Conservation (phyloP, 805 yeast genomes). For the Wickerhamomyces sydowiorum region DNA sequence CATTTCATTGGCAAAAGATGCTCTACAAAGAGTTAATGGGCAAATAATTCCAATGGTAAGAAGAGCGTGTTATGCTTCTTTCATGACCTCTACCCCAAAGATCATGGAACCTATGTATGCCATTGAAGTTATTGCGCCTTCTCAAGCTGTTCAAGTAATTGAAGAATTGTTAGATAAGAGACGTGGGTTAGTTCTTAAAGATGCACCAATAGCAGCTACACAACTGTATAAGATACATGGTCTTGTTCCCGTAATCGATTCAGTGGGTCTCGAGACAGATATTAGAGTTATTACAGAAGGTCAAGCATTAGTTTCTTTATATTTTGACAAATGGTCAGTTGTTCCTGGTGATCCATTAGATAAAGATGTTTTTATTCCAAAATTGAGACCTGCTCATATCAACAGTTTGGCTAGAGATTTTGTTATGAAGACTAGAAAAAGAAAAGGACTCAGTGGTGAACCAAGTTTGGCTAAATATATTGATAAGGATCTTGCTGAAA, state of each 20-base stretch:
- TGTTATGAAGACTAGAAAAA: slow-evolving; percentile 77
- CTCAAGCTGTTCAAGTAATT: slow-evolving; percentile 41
- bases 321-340: slow-evolving; percentile 64
- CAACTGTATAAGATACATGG: slow-evolving; percentile 59
- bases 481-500: slow-evolving; percentile 50
- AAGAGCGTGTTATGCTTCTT: slow-evolving; percentile 77
- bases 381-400: slow-evolving; percentile 68
- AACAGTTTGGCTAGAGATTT: slow-evolving; percentile 80
- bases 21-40: slow-evolving; percentile 46
- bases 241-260: slow-evolving; percentile 79
- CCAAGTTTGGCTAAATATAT: slow-evolving; percentile 63
- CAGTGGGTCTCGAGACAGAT: slow-evolving; percentile 86
- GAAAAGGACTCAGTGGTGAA: slow-evolving; percentile 80
- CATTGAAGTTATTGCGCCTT: slow-evolving; percentile 51
- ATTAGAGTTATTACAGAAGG: slow-evolving; percentile 74
- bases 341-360: slow-evolving; percentile 95
- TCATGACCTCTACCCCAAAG: slow-evolving; percentile 72
- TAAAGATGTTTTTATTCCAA: slow-evolving; percentile 51
- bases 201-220: slow-evolving; percentile 64
- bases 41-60: slow-evolving; percentile 80
- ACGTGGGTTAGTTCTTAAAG: slow-evolving; percentile 56
- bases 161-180: slow-evolving; percentile 50
- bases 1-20: slow-evolving; percentile 42
- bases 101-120: slow-evolving; percentile 78
- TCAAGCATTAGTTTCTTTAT: slow-evolving; percentile 61